Conservation (phyloP, 306 rosid species). For the Senna siamea region DNA sequence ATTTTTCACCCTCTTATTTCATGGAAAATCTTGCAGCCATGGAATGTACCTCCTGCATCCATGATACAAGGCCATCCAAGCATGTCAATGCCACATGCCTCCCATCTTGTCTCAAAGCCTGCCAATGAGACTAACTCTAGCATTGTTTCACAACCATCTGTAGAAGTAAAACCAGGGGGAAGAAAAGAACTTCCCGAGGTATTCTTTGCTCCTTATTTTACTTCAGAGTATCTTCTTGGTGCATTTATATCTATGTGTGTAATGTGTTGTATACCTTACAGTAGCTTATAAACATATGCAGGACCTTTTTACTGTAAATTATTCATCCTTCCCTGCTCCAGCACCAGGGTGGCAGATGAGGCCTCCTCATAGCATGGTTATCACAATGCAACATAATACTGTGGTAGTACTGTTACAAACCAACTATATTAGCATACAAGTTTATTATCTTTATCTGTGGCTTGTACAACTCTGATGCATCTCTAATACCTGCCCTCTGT, state of each 20-base stretch:
- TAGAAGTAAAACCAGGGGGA: constrained; percentile 59
- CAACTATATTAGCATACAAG: background rate
- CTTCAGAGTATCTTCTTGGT: constrained; percentile 28
- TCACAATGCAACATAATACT: constrained; percentile 58
- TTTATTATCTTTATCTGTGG: constrained; percentile 30
- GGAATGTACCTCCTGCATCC: constrained; percentile 48
- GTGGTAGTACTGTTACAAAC: constrained; percentile 51
- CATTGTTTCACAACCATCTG: constrained; percentile 50
- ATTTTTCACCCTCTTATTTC: constrained; percentile 38
- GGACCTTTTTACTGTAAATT: constrained; percentile 69
- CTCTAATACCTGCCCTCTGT: constrained; percentile 42
- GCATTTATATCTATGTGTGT: constrained; percentile 6
- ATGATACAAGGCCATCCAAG: constrained; percentile 54
- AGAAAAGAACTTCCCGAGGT: constrained; percentile 88
- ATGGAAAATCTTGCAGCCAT: constrained; percentile 53
- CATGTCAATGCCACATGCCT: constrained; percentile 48
- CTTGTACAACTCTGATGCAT: constrained; percentile 33
- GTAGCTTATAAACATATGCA: constrained; percentile 50
- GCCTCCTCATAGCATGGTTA: constrained; percentile 64
- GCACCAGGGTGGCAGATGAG: constrained; percentile 80
- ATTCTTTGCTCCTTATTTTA: constrained; percentile 29
- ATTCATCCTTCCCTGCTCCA: constrained; percentile 61
- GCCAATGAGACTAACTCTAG: constrained; percentile 42
- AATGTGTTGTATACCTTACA: constrained; percentile 32
- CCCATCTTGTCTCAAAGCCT: constrained; percentile 47